These are phyloP conservation scores for Talaromyces albobiverticillius DNA, from an alignment of 2,329 filamentous ascomycete species.

Conservation along the genomic window DNA sequence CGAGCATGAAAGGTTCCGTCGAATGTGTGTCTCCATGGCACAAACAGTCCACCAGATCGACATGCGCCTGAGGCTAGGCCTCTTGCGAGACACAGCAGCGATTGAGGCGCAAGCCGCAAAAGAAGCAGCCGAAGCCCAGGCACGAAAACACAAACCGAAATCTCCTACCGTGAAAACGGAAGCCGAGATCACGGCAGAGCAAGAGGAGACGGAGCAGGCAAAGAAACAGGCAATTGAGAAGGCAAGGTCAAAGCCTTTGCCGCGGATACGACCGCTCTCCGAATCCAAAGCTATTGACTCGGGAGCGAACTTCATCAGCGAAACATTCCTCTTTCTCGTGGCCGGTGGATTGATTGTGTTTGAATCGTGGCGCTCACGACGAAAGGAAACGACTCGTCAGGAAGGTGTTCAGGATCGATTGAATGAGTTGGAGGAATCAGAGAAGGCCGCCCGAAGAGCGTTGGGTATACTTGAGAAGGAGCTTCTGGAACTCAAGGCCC, in stretches of 20 bases:
- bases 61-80: constrained; percentile 65
- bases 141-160: constrained; percentile 51
- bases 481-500: constrained; percentile 38
- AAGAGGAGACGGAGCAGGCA: constrained; percentile 26
- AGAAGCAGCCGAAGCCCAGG: constrained; percentile 55
- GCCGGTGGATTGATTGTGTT: constrained; percentile 62
- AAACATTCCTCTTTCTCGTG: constrained; percentile 64
- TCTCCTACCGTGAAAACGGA: constrained; percentile 62
- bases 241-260: constrained; percentile 46
- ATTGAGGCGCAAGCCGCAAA: constrained; percentile 42
- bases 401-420: constrained; percentile 61
- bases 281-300: constrained; percentile 68
- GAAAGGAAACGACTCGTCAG: constrained; percentile 59
- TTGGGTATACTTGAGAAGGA: constrained; percentile 47
- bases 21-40: constrained; percentile 60
- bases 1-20: constrained; percentile 65
- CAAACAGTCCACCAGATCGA: constrained; percentile 64
- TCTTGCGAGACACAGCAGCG: constrained; percentile 60
- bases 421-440: constrained; percentile 54
- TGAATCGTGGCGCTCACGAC: constrained; percentile 59
- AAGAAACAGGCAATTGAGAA: constrained; percentile 45
- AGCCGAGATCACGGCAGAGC: constrained; percentile 56
- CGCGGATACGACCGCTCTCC: constrained; percentile 61
- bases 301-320: constrained; percentile 67
- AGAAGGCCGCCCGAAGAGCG: constrained; percentile 38